These are phyloP conservation scores for Penicillium verhagenii DNA, from an alignment of 495 filamentous ascomycete genomes.

Conservation along the genomic window DNA sequence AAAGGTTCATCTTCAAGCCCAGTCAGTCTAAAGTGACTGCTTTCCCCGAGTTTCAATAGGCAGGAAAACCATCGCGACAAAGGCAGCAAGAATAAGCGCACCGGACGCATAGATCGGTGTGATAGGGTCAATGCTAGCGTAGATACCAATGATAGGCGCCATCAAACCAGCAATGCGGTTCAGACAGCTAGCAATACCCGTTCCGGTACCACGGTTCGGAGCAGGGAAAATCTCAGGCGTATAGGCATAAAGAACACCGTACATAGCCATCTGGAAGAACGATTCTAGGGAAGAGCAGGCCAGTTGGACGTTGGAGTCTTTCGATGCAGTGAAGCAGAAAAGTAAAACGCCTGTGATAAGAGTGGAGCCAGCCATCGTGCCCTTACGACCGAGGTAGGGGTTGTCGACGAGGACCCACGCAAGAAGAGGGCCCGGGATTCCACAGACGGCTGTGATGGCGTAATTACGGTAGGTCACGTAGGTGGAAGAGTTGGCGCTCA, in stretches of 20 bases:
- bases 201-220: slow-evolving; percentile 53
- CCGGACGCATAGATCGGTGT: slow-evolving; percentile 48
- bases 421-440: slow-evolving; percentile 52
- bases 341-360: slow-evolving; percentile 52
- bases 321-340: slow-evolving; percentile 49
- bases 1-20: neutral
- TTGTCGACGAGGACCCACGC: slow-evolving; percentile 48
- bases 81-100: slow-evolving; percentile 40
- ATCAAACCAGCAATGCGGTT: slow-evolving; percentile 51
- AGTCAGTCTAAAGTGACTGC: slow-evolving; percentile 29
- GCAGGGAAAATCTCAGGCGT: slow-evolving; percentile 59
- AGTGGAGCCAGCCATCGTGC: slow-evolving; percentile 50
- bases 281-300: slow-evolving; percentile 47
- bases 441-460: slow-evolving; percentile 51
- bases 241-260: slow-evolving; percentile 55
- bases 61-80: slow-evolving; percentile 44
- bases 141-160: slow-evolving; percentile 52
- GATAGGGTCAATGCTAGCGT: slow-evolving; percentile 35
- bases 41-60: slow-evolving; percentile 48
- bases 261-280: slow-evolving; percentile 56
- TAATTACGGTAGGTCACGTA: slow-evolving; percentile 55
- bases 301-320: slow-evolving; percentile 42
- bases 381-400: slow-evolving; percentile 52
- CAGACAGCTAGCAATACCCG: slow-evolving; percentile 51
- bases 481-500: slow-evolving; percentile 33